Conservation (phyloP, 1,139 yeast species). For the Debaryomyces subglobosus region DNA sequence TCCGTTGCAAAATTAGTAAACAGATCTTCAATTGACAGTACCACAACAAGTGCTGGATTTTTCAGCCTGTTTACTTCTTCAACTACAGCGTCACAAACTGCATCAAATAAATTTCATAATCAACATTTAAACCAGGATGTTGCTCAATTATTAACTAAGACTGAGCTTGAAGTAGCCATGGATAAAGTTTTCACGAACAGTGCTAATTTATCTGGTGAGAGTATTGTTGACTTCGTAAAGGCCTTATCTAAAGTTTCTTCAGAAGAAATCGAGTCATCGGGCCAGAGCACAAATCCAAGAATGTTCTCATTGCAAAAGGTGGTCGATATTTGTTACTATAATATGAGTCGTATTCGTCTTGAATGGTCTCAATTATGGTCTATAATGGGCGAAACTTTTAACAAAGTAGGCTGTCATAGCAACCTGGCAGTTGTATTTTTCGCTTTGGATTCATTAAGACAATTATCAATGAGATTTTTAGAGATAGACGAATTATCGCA, state of each 20-base stretch:
- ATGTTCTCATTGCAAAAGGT: conserved; percentile 91
- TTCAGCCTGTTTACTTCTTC: conserved; percentile 41
- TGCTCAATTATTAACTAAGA: conserved; percentile 60
- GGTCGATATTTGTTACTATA: conserved; percentile 96
- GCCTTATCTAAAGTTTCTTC: conserved; percentile 85
- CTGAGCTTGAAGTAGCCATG: conserved; percentile 81
- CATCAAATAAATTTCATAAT: conserved; percentile 47
- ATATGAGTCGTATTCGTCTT: conserved; percentile 93
- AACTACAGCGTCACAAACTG: conserved; percentile 44
- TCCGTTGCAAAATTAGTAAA: conserved; percentile 68
- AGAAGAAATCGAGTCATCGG: conserved; percentile 91
- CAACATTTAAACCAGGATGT: conserved; percentile 44
- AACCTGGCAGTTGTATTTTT: conserved; percentile 81
- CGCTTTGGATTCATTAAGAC: conserved; percentile 93
- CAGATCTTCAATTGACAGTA: conserved; percentile 60
- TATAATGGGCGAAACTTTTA: conserved; percentile 88
- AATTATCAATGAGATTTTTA: conserved; percentile 86
- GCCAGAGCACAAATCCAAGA: conserved; percentile 80
- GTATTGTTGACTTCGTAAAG: conserved; percentile 82
- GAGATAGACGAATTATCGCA: conserved; percentile 93
- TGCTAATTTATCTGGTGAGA: conserved; percentile 76
- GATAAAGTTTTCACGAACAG: conserved; percentile 89
- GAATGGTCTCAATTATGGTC: conserved; percentile 98
- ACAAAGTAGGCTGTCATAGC: conserved; percentile 77
- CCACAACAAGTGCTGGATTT: conserved; percentile 50